These are phyloP conservation scores for Collybia sp. DNA, from an alignment of 768 basidiomycete species.

Conservation along the genomic window DNA sequence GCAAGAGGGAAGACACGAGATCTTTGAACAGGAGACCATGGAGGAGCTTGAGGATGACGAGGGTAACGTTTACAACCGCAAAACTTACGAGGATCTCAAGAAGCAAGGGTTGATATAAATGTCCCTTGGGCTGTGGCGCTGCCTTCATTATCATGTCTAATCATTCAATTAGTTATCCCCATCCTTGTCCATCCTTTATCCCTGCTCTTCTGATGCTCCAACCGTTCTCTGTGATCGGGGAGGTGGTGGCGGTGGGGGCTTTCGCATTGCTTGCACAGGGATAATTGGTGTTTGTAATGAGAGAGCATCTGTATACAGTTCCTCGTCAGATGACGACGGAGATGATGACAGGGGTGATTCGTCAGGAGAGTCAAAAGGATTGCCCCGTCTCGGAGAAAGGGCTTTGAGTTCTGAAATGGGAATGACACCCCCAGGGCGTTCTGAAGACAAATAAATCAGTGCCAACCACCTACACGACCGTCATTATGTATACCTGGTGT, in stretches of 20 bases:
- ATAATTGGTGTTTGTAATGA: slow-evolving; percentile 67
- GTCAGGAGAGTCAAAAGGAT: slow-evolving; percentile 72
- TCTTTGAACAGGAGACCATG: slow-evolving; percentile 91
- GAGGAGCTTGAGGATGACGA: slow-evolving; percentile 98
- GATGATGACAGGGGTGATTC: slow-evolving; percentile 69
- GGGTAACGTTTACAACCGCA: slow-evolving; percentile 96
- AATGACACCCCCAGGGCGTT: slow-evolving; percentile 54
- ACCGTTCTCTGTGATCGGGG: slow-evolving; percentile 24
- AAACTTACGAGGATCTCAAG: slow-evolving; percentile 97
- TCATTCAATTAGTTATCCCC: background rate
- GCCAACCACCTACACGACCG: background rate
- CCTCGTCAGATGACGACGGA: slow-evolving; percentile 82
- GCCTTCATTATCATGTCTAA: slow-evolving; percentile 5
- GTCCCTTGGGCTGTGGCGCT: no score
- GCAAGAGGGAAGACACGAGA: slow-evolving; percentile 92
- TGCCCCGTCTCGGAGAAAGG: slow-evolving; percentile 31
- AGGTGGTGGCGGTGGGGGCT: slow-evolving; percentile 44
- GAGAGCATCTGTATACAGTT: slow-evolving; percentile 71
- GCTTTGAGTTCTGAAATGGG: slow-evolving; percentile 34
- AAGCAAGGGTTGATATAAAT: slow-evolving; percentile 85
- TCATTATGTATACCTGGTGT: slow-evolving; percentile 44
- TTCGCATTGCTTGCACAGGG: slow-evolving; percentile 47
- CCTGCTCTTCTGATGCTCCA: background rate
- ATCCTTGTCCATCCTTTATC: slow-evolving; percentile 1
- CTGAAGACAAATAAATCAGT: slow-evolving; percentile 23